Evolutionary conservation across 805 yeast species (phyloP), one percentile per base, ranked within the genome.

Genomic region (Teunomyces gatunensis): DNA sequence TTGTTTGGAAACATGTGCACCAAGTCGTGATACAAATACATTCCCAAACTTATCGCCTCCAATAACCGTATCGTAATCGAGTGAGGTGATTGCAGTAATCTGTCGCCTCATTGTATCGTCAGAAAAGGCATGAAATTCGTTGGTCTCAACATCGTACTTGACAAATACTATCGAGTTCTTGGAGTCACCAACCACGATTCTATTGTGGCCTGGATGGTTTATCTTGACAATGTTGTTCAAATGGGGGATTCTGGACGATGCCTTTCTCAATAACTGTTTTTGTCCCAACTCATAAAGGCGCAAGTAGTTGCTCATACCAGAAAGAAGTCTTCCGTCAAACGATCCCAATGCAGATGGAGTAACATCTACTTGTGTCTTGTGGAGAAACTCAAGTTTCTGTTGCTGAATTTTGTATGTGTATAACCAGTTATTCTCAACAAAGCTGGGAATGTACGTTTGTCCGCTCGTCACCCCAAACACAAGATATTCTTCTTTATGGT

Each of bases 11-110:
- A 74, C 69, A 4, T 73, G 67, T n/a, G 67, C 66, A 0, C 85
- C 79, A 35, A 85, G 64, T 49, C 97, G 69, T 35, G 89, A 65
- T 1, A 87, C 77, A 65, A 85, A 83, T 0, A 90, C 41, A 55
- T 85, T 88, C 0, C 98, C 97, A 65, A 87, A 89, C 58, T 83
- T 84, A 61, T 94, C 98, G 11, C 96, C 96, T 1, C 88, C 89
- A 35, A 86, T 69, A 0, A 87, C 79, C 0, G 97, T 89, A 47
- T 81, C 82, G 51, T 81, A 78, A 61, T 94, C 98, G 4, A 94
- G 65, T 53, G 80, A 67, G 2, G 73, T 59, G 37, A 85, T 55
- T 2, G 82, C 55, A 0, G 95, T 85, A 3, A 85, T 74, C 57
- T 85, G 87, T 28, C 97, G 70, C 29, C 83, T 74, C 33, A 84